Percentiles rank a stretch among this genome's conserved stretches.
phyloP scores from a whole-genome alignment of 2,329 filamentous ascomycete species.

The Onygenales sp. region DNA sequence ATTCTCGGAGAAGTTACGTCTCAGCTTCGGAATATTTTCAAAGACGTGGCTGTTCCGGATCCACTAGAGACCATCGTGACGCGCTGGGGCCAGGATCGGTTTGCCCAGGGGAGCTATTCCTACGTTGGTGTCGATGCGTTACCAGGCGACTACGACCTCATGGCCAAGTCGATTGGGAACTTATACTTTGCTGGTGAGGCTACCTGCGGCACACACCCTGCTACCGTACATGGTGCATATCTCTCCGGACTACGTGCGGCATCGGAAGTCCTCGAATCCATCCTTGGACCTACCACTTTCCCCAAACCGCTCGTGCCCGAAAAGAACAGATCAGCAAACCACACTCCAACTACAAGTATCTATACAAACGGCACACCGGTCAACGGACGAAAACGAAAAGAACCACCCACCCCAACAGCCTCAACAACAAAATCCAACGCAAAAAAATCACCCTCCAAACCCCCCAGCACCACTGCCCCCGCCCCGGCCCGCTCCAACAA shows the following conservation, averaged over 20 bases:
- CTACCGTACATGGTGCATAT: constrained; percentile 94
- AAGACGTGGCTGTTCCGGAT: constrained; percentile 53
- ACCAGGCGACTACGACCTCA: constrained; percentile 81
- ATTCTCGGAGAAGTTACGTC: constrained; percentile 73
- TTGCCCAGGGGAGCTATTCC: constrained; percentile 91
- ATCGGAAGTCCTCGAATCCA: constrained; percentile 68
- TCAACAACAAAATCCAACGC: background rate
- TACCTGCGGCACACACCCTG: constrained; percentile 89
- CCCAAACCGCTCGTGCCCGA: constrained; percentile 63
- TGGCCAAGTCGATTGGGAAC: constrained; percentile 77
- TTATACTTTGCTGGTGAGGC: constrained; percentile 94
- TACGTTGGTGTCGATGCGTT: constrained; percentile 77
- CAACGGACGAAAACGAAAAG: constrained; percentile 18
- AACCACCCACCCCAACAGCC: background rate
- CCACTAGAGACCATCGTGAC: constrained; percentile 84
- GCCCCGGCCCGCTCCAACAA: constrained; percentile 10
- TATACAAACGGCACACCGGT: constrained; percentile 13
- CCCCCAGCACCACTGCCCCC: background rate
- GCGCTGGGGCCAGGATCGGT: constrained; percentile 82
- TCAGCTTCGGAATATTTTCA: constrained; percentile 69
- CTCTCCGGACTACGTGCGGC: constrained; percentile 85
- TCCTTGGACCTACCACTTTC: constrained; percentile 73
- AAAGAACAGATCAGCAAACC: constrained; percentile 39
- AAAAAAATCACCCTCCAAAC: constrained; percentile 5
- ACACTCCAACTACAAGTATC: constrained; percentile 15